Percentiles rank a stretch among this genome's conserved stretches.
These are phyloP conservation scores for Phanerochaete carnosa DNA, from an alignment of 768 basidiomycete genomes.

Conservation along the genomic window DNA sequence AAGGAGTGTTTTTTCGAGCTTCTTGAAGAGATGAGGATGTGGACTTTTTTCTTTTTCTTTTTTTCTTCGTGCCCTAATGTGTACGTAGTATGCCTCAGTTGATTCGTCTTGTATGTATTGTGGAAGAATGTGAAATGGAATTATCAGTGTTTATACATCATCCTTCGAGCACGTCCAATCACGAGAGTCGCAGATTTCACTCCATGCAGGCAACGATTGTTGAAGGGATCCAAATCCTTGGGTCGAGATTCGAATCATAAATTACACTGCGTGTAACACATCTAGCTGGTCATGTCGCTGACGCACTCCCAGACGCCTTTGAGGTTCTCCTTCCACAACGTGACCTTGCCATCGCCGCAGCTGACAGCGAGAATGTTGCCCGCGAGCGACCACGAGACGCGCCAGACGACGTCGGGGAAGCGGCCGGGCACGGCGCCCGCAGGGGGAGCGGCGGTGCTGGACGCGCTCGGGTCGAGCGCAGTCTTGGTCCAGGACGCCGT, in stretches of 20 bases:
- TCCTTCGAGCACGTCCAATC: too few species aligned
- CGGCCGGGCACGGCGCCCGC: constrained; percentile 53
- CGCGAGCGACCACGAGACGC: constrained; percentile 97
- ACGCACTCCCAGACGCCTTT: constrained; percentile 97
- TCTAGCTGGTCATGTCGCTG: constrained; percentile 85
- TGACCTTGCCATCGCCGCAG: constrained; percentile 97
- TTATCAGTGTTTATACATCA: not conserved
- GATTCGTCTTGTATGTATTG: not conserved
- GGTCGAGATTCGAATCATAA: not conserved
- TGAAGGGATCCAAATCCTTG: not conserved
- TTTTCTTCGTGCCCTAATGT: not conserved
- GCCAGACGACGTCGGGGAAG: constrained; percentile 97
- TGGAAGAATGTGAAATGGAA: not conserved
- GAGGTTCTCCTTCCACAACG: constrained; percentile 96
- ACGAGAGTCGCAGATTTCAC: too few species aligned
- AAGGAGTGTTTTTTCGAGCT: too few species aligned
- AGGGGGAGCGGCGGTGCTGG: constrained; percentile 39
- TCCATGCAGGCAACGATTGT: too few species aligned
- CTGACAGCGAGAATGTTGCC: constrained; percentile 96
- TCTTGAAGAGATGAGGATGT: not conserved
- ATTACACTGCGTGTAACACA: not conserved
- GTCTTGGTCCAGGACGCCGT: constrained; percentile 77
- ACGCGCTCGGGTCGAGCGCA: constrained; percentile 66
- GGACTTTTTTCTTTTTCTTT: not conserved
- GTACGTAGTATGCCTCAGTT: not conserved